phyloP scores from a whole-genome alignment of 352 stramenopile species.

The Globisporangium iwayamae region DNA sequence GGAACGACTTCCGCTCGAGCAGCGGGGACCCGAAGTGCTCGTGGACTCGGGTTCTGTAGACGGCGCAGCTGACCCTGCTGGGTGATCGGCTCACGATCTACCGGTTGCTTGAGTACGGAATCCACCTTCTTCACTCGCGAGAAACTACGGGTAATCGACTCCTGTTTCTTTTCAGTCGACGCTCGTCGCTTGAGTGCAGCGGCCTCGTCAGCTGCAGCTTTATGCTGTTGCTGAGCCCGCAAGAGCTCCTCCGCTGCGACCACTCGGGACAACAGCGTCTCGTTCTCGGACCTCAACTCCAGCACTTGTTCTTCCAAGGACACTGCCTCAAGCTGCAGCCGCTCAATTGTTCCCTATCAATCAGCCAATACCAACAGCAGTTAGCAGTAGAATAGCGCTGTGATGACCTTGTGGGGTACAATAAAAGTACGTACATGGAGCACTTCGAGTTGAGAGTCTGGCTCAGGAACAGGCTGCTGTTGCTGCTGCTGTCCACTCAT shows the following conservation, averaged over 20 bases:
- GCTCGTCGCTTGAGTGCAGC: neutral
- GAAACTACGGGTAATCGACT: neutral
- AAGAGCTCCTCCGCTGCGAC: conserved; percentile 9
- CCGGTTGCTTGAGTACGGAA: conserved; percentile 1
- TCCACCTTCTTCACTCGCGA: conserved; percentile 2
- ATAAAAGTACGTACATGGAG: conserved; percentile 10
- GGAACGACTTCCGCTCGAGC: neutral
- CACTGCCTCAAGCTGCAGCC: conserved; percentile 26
- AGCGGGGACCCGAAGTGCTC: conserved; percentile 3
- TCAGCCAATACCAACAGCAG: neutral
- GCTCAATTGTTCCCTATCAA: conserved; percentile 26
- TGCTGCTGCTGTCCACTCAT: neutral
- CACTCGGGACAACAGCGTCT: conserved; percentile 9
- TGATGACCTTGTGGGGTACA: neutral
- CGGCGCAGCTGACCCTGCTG: conserved; percentile 6
- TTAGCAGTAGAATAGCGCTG: no score
- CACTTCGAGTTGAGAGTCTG: conserved; percentile 4
- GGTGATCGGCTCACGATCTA: neutral
- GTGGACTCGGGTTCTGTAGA: neutral
- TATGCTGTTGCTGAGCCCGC: conserved; percentile 1
- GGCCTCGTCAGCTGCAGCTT: neutral
- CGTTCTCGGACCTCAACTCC: conserved; percentile 24
- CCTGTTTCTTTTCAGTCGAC: conserved; percentile 2
- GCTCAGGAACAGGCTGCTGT: conserved; percentile 6
- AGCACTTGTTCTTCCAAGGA: conserved; percentile 25